Conservation (phyloP, 768 basidiomycete genomes). For the Glaciozyma antarctica region DNA sequence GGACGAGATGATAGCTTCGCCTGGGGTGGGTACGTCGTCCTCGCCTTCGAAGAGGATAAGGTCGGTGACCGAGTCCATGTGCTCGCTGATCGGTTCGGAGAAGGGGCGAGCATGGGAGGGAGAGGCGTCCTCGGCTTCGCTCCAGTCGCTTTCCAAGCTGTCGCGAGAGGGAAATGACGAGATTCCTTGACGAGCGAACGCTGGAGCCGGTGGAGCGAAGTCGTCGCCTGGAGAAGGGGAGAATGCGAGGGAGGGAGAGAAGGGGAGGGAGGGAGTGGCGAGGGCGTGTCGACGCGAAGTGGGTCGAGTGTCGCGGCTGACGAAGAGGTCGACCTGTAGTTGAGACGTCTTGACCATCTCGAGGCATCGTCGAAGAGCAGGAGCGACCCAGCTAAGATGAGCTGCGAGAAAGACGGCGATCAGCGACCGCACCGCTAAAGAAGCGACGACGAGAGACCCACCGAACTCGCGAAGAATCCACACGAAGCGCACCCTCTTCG, state of each 20-base stretch:
- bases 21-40: constrained; percentile 49
- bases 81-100: constrained; percentile 7
- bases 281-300: neutral
- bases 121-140: constrained; percentile 17
- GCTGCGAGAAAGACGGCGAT: constrained; percentile 41
- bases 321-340: constrained; percentile 63
- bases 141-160: constrained; percentile 22
- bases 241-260: neutral
- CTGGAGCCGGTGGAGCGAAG: constrained; percentile 17
- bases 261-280: neutral
- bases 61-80: constrained; percentile 47
- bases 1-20: constrained; percentile 50
- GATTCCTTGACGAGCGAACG: constrained; percentile 13
- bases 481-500: constrained; percentile 57
- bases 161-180: neutral
- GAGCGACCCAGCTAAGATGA: constrained; percentile 68
- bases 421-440: neutral
- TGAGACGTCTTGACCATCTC: constrained; percentile 45
- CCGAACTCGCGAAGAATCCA: constrained; percentile 71
- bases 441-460: constrained; percentile 40
- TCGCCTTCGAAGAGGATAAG: constrained; percentile 73
- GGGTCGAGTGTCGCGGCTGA: constrained; percentile 45
- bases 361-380: constrained; percentile 55
- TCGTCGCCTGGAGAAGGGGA: constrained; percentile 7
- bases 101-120: neutral